Evolutionary conservation across 2,329 filamentous ascomycete species (phyloP).

Genomic region (Anthostomella pinea): DNA sequence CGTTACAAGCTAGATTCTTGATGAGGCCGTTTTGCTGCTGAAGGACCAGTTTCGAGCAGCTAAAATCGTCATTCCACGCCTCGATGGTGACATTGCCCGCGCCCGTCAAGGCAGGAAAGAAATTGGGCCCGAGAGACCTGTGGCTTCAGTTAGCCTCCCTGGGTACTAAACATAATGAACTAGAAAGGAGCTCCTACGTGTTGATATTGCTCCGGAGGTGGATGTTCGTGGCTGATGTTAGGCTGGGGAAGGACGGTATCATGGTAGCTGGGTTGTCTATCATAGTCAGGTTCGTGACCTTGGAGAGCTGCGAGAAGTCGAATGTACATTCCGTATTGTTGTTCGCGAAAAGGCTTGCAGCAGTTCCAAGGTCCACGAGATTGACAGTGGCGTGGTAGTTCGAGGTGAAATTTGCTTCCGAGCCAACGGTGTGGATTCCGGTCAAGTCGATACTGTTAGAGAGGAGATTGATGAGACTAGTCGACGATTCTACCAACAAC

Average conservation of each 20-base stretch:
- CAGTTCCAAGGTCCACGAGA: too few species aligned
- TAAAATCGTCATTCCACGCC: slow-evolving; percentile 7
- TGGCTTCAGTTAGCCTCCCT: slow-evolving; percentile 2
- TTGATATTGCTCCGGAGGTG: slow-evolving; percentile 7
- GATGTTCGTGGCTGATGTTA: slow-evolving; percentile 2
- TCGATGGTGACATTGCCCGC: background rate
- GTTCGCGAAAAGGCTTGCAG: too few species aligned
- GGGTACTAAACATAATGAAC: background rate
- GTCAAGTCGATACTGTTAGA: too few species aligned
- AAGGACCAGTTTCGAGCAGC: slow-evolving; percentile 2
- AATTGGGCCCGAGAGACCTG: slow-evolving; percentile 7
- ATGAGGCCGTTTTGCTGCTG: slow-evolving; percentile 7
- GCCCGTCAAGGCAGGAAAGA: slow-evolving; percentile 7
- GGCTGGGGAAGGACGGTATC: slow-evolving; percentile 3
- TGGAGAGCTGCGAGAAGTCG: slow-evolving; percentile 2
- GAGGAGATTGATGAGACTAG: too few species aligned
- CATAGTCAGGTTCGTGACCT: slow-evolving; percentile 1
- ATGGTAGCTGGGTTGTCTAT: slow-evolving; percentile 1
- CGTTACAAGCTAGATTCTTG: slow-evolving; percentile 7
- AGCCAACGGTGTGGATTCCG: too few species aligned
- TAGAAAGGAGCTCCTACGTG: slow-evolving; percentile 1
- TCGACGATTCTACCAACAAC: too few species aligned
- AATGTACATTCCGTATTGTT: slow-evolving; percentile 8
- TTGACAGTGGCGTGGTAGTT: too few species aligned
- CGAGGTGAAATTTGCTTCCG: too few species aligned